A percentile compares a stretch with the other conserved stretches of the same genome.
Evolutionary conservation across 208 protist species (phyloP).

Genomic region (Trypanosoma cruzi): DNA sequence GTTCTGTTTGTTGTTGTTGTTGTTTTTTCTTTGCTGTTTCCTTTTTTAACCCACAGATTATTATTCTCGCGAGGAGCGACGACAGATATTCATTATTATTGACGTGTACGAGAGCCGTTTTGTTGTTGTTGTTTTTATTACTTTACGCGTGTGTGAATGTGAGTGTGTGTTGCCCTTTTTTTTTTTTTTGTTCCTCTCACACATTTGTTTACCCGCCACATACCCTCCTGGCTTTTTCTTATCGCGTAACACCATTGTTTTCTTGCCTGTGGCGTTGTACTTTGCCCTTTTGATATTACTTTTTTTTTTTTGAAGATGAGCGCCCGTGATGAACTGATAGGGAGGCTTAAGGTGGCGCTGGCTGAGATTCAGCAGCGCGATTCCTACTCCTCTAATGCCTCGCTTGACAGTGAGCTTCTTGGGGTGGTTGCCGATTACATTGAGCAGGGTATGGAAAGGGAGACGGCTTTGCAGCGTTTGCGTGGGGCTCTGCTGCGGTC

Average conservation of each 20-base stretch:
- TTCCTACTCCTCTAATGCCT: not conserved
- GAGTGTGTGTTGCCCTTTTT: not conserved
- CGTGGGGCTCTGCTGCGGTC: conserved; percentile 5
- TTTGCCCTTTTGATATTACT: not conserved
- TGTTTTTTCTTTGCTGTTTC: conserved; percentile 8
- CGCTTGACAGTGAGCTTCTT: conserved; percentile 17
- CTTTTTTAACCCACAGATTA: conserved; percentile 2
- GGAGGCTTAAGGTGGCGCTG: conserved; percentile 11
- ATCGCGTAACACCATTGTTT: not conserved
- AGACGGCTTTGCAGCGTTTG: conserved; percentile 13
- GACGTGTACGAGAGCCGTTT: not conserved
- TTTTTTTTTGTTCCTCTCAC: conserved; percentile 5
- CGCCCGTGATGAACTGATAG: conserved; percentile 15
- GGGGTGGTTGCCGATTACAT: conserved; percentile 30
- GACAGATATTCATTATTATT: not conserved
- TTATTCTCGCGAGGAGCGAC: not conserved
- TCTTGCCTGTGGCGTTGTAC: not conserved
- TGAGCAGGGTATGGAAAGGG: conserved; percentile 11
- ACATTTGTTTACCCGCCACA: not conserved
- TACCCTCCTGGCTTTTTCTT: conserved; percentile 1
- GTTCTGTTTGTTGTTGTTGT: not conserved
- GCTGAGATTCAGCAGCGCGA: conserved; percentile 20
- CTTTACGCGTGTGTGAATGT: not conserved
- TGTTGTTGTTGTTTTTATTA: no score
- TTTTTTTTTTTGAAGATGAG: conserved; percentile 15